Evolutionary conservation across 495 filamentous ascomycete genomes (phyloP).

Genomic region (Penicillium ucsense): DNA sequence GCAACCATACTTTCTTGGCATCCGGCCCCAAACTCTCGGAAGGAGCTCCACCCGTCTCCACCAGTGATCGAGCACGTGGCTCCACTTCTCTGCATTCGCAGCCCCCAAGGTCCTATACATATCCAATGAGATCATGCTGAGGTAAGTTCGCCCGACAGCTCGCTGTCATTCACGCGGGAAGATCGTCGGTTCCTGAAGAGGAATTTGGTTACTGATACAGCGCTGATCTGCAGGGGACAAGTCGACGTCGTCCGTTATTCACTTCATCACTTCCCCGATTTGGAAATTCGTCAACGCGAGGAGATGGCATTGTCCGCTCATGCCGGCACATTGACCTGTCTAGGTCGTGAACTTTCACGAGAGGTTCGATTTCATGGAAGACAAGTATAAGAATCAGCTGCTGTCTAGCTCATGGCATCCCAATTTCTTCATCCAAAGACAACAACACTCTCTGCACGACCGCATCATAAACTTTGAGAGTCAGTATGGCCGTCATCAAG

Average conservation of each 20-base stretch:
- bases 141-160: neutral
- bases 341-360: too few relatives aligned
- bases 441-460: neutral
- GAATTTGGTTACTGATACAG: neutral
- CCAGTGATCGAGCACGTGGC: too few relatives aligned
- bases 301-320: neutral
- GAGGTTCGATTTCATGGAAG: too few relatives aligned
- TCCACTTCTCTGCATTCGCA: too few relatives aligned
- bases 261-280: neutral
- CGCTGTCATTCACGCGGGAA: neutral
- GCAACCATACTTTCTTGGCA: too few relatives aligned
- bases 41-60: too few relatives aligned
- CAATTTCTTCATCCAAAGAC: neutral
- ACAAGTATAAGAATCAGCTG: too few relatives aligned
- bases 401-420: neutral
- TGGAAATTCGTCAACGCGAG: neutral
- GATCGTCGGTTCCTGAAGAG: neutral
- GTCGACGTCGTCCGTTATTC: too few relatives aligned
- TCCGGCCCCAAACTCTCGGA: too few relatives aligned
- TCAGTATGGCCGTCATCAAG: conserved; percentile 6
- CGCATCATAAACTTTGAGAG: neutral
- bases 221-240: neutral
- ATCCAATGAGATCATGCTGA: neutral
- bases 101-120: too few relatives aligned
- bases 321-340: too few relatives aligned